Percentiles rank a stretch among this genome's conserved stretches.
Evolutionary conservation across 2,329 filamentous ascomycete species (phyloP).

Genomic region (Periconia digitata): DNA sequence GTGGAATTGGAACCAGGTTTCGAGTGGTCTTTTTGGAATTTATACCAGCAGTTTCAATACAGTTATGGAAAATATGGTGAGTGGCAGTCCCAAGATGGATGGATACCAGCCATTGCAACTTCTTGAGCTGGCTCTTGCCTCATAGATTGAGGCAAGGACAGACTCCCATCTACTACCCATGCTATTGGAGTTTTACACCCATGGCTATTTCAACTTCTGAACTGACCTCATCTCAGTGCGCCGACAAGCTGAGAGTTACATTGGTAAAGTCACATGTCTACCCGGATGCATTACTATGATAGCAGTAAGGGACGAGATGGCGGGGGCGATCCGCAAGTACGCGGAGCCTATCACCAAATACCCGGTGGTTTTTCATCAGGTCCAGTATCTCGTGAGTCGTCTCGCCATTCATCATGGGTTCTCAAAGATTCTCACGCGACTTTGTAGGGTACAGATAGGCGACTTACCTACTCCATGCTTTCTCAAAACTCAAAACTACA

Average conservation of each 20-base stretch:
- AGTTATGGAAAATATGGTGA: slow-evolving; percentile 3
- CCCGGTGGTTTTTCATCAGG: slow-evolving; percentile 2
- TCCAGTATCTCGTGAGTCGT: slow-evolving; percentile 4
- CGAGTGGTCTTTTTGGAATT: slow-evolving; percentile 7
- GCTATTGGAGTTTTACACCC: too few relatives aligned
- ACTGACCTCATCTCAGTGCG: neutral
- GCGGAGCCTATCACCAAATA: slow-evolving; percentile 1
- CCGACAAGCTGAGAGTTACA: slow-evolving; percentile 2
- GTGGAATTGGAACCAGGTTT: slow-evolving; percentile 5
- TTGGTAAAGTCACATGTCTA: slow-evolving; percentile 3
- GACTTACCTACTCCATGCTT: slow-evolving; percentile 5
- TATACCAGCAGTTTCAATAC: slow-evolving; percentile 7
- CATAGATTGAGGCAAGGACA: too few relatives aligned
- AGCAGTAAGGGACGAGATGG: slow-evolving; percentile 2
- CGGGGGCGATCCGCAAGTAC: slow-evolving; percentile 5
- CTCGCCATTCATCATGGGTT: neutral
- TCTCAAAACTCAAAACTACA: slow-evolving; percentile 4
- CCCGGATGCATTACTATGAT: slow-evolving; percentile 7
- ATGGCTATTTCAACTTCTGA: neutral
- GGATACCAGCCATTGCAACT: too few relatives aligned
- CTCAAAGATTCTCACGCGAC: neutral
- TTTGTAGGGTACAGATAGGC: slow-evolving; percentile 2
- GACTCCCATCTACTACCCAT: too few relatives aligned
- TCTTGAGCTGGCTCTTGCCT: too few relatives aligned
- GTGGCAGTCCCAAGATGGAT: neutral